Base-by-base conservation (phyloP, 148 eudicot species). In the Oxyria digyna region DNA sequence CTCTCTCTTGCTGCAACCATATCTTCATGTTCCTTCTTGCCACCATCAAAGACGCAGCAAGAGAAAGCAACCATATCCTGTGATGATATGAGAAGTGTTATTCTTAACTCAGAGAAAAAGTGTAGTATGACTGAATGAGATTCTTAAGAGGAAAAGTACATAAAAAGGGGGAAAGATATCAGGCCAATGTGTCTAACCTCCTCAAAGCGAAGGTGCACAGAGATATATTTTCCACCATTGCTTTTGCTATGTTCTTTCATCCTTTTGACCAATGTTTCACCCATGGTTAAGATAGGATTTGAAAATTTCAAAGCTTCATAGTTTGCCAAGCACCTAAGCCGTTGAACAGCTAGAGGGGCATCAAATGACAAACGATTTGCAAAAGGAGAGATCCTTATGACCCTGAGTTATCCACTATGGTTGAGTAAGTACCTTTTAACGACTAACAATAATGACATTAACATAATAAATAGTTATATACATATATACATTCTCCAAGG, bases 61-160 rank as follows among this genome's bases (percentile, higher is more conserved):
- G 99, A 94, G 71, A 94, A 94, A 48, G 99, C 99, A 81, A 94
- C 99, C 99, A 94, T 94, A 78, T 94, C 99, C 99, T 94, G 77
- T 57, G 67, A 35, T 6, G 38, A 27, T 27, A 29, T 29, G 20
- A 27, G 37, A 31, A 29, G 37, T 29, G 18, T 27, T 59, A n/a
- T 15, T 29, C 8, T 40, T 20, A 67, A 67, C 49, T 67, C 69
- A 67, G 23, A 66, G 12, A 0, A n/a, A 8, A 40, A 65, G 45
- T 65, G 29, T 52, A 52, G 57, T 49, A 35, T 35, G 38, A 35
- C 6, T 35, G 6, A 24, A 6, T 52, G 55, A 49, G 55, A 49
- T 9, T 31, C 13, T 52, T 52, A 6, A 6, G 17, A 1, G 21
- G 59, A 23, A 24, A 46, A 46, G 11, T 18, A 8, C 24, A 14